Base-by-base conservation (phyloP, 495 filamentous ascomycete species). In the Trichoderma orchidacearum region DNA sequence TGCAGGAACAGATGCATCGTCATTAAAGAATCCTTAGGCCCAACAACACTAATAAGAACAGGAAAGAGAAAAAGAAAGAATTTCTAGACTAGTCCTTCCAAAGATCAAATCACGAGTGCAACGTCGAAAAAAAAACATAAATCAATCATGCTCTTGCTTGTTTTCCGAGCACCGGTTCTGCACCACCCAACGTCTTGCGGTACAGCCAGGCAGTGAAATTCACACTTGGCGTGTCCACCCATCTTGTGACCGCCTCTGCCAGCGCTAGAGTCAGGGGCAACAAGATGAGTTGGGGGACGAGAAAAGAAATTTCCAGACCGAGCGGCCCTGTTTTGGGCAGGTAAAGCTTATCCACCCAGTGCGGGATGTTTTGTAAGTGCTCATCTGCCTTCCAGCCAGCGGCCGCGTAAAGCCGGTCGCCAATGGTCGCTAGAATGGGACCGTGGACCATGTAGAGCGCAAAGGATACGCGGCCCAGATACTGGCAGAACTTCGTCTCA, bases 391-490 rank as follows among this genome's bases (percentile, higher is more conserved):
- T 56, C 67, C 75, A 80, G 0, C 81, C 81, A 0, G 70, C 68
- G 8, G 78, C 77, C 3, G 73, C 68, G 63, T 85, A 83, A 32
- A 76, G 9, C 23, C 70, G 62, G 51, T 72, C 68, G 21, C 72
- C 73, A 3, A 76, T 58, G 0, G 64, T 70, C 58, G 58, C 73
- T 5, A 82, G 63, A 28, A 86, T 74, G 2, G 80, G 79, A 5
- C 80, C 81, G 58, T 86, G 83, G 15, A 85, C 77, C 38, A 86
- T 73, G 56, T 86, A 86, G 17, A 86, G 77, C 11, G 79, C 72
- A 60, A 75, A 86, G 0, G 80, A 84, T 45, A 86, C 74, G 56
- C 79, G 76, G 30, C 82, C 83, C 8, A 86, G 72, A 59, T 83
- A 85, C 63, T 84, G 83, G 51, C 80, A 81, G 50, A 84, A 66